Base-by-base conservation (phyloP, 352 stramenopile species). In the Globisporangium yorkense region DNA sequence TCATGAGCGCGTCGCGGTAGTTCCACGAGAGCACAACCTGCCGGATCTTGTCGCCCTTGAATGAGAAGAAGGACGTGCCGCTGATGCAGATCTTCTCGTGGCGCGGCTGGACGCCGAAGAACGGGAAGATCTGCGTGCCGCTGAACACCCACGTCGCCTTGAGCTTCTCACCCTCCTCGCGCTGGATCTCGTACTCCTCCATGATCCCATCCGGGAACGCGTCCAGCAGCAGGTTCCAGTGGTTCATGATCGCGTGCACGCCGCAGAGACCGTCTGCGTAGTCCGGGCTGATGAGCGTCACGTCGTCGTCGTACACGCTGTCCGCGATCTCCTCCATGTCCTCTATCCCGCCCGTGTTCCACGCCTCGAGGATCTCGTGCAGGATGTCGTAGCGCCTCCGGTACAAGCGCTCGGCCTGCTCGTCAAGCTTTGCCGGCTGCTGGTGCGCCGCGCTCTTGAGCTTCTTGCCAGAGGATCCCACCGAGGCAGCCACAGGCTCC, bases 271-370 rank as follows among this genome's bases (percentile, higher is more conserved):
- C 72, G 59, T 91, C 74, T 15, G 67, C 70, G 56, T 83, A 84
- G 62, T 88, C 75, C 0, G 81, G 81, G 24, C 75, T 84, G 53
- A 88, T 73, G 40, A 91, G 66, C 44, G 70, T 88, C 48, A 91
- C 77, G 45, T 91, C 77, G 39, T 76, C 35, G 59, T 89, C 77
- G 61, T 91, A 91, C 45, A 91, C 81, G 24, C 74, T 80, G 57
- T 83, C 75, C 18, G 81, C 81, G 43, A 91, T 89, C 65, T 91
- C 81, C 55, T 91, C 81, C 64, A 91, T 74, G 62, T 91, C 81
- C 65, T 91, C 81, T 41, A 91, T 87, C 57, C 74, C 81, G 51
- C 81, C 81, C 2, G 81, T 91, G 70, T 91, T 91, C 81, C 81
- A 91, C 20, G 81, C 79, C 56, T 89, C 79, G 37, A 89, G 54